These are phyloP conservation scores for Apiotrichum mycotoxinovorans DNA, from an alignment of 1,284 basidiomycete genomes.

Conservation along the genomic window DNA sequence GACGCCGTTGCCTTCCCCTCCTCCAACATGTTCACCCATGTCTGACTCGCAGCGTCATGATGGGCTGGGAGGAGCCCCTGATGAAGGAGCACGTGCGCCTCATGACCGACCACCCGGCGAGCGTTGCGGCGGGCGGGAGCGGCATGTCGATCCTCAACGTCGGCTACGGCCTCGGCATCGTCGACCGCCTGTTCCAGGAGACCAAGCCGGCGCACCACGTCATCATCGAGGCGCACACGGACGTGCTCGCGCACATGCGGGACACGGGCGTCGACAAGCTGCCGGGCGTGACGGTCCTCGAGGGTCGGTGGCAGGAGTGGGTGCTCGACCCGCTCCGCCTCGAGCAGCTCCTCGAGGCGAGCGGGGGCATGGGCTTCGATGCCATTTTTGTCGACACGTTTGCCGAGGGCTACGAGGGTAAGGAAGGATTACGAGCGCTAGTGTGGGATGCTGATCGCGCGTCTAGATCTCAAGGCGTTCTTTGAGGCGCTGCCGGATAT, in stretches of 20 bases:
- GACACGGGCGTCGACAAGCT: conserved; percentile 71
- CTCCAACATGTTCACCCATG: too few relatives aligned
- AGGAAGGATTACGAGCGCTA: conserved; percentile 22
- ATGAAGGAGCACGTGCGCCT: conserved; percentile 54
- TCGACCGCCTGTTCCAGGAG: conserved; percentile 76
- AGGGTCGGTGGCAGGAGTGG: conserved; percentile 89
- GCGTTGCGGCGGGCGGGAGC: conserved; percentile 34
- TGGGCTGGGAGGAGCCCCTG: conserved; percentile 86
- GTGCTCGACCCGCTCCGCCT: conserved; percentile 53
- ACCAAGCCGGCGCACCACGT: conserved; percentile 62
- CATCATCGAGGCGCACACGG: conserved; percentile 93
- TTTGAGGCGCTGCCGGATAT: conserved; percentile 79
- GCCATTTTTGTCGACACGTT: conserved; percentile 94
- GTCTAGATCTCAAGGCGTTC: conserved; percentile 75
- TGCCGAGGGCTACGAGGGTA: conserved; percentile 76
- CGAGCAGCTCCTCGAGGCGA: conserved; percentile 37
- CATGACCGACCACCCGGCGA: conserved; percentile 60
- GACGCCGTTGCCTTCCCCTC: too few relatives aligned
- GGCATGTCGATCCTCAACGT: conserved; percentile 77
- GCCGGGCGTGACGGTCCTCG: conserved; percentile 73
- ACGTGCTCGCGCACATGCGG: conserved; percentile 77
- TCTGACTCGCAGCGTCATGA: conserved; percentile 83
- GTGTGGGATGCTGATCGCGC: conserved; percentile 8
- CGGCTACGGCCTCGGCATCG: conserved; percentile 93
- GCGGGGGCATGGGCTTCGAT: conserved; percentile 64